Evolutionary conservation across 257 asterid species (phyloP).

Genomic region (Striga asiatica): DNA sequence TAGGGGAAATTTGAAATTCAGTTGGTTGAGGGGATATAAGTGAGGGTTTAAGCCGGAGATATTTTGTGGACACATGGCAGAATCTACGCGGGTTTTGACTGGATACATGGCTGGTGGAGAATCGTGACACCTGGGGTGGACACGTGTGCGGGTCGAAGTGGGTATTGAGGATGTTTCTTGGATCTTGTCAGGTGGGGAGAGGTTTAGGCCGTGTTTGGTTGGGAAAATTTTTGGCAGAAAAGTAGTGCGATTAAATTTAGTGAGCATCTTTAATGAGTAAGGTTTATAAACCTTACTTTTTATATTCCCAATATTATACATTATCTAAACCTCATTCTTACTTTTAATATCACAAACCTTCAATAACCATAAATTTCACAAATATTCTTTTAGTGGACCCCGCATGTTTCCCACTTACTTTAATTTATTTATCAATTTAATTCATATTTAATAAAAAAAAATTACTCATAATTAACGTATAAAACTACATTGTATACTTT

Average conservation of each 20-base stretch:
- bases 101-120: conserved; percentile 10
- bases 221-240: neutral
- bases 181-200: conserved; percentile 7
- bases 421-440: no score
- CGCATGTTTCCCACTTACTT: no score
- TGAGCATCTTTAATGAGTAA: neutral
- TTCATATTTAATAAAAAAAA: no score
- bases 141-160: conserved; percentile 19
- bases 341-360: no score
- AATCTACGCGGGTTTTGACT: conserved; percentile 1
- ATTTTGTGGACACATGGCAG: conserved; percentile 32
- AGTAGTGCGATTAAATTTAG: neutral
- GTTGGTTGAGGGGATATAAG: conserved; percentile 21
- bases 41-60: conserved; percentile 20
- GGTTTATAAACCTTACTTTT: no score
- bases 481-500: no score
- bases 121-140: conserved; percentile 26
- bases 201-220: conserved; percentile 17
- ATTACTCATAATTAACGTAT: no score
- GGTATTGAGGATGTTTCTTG: conserved; percentile 24
- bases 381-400: no score
- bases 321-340: no score
- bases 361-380: no score
- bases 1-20: conserved; percentile 19
- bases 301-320: no score